phyloP scores from a whole-genome alignment of 768 basidiomycete species.

The Fibroporia radiculosa region DNA sequence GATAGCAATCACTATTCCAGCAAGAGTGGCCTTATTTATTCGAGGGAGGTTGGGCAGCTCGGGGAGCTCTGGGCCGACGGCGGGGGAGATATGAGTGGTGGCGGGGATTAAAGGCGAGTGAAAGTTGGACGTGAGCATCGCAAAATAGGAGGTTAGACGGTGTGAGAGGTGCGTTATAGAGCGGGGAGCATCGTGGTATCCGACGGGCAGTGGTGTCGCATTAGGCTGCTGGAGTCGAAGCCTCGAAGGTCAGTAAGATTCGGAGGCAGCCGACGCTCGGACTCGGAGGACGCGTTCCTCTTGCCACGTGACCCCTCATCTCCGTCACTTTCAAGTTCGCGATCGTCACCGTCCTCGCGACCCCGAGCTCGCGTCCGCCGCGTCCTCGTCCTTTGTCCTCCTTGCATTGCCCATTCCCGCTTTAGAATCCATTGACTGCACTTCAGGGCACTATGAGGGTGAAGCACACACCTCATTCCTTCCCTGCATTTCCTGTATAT shows the following conservation, averaged over 20 bases:
- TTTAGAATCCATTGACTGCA: too few species aligned
- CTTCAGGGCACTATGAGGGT: slow-evolving; percentile 80
- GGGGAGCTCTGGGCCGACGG: slow-evolving; percentile 13
- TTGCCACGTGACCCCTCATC: too few species aligned
- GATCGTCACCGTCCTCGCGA: too few species aligned
- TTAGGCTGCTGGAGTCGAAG: too few species aligned
- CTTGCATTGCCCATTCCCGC: too few species aligned
- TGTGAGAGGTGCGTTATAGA: not conserved
- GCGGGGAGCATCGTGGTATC: not conserved
- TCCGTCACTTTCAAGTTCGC: too few species aligned
- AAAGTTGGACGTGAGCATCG: not conserved
- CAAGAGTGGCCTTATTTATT: slow-evolving; percentile 46
- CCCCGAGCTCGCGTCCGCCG: not conserved
- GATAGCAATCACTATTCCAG: slow-evolving; percentile 80
- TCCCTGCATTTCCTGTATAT: slow-evolving; percentile 83
- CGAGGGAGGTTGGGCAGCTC: slow-evolving; percentile 36
- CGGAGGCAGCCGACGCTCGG: too few species aligned
- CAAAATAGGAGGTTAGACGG: not conserved
- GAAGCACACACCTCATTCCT: slow-evolving; percentile 67
- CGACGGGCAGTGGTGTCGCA: too few species aligned
- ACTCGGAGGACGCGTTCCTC: too few species aligned
- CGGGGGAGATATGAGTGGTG: not conserved
- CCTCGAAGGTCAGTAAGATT: too few species aligned
- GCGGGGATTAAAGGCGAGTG: not conserved
- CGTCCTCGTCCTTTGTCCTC: not conserved